Percentiles rank a stretch among this genome's conserved stretches.
Evolutionary conservation across 2,329 filamentous ascomycete species (phyloP).

Genomic region (Exophiala bonariae): DNA sequence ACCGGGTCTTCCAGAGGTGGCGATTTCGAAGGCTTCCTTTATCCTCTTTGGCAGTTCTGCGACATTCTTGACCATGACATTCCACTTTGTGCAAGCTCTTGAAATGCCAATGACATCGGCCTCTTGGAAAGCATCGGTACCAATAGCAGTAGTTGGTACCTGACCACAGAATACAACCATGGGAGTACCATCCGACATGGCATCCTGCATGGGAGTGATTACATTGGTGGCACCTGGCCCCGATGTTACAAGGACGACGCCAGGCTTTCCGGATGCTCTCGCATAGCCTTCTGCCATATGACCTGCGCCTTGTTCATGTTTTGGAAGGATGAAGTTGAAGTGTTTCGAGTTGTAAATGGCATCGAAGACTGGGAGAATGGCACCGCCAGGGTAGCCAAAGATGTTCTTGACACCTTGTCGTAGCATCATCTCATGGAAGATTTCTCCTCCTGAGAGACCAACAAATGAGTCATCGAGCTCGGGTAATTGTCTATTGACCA

Average conservation of each 20-base stretch:
- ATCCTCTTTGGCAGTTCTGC: slow-evolving; percentile 90
- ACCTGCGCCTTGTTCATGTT: slow-evolving; percentile 95
- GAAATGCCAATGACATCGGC: slow-evolving; percentile 93
- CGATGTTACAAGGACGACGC: slow-evolving; percentile 94
- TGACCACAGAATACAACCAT: slow-evolving; percentile 96
- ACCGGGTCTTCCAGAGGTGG: slow-evolving; percentile 87
- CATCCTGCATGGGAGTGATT: slow-evolving; percentile 94
- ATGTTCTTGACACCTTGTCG: slow-evolving; percentile 89
- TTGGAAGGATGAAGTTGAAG: slow-evolving; percentile 92
- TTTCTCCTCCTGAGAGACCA: slow-evolving; percentile 91
- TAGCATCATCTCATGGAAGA: slow-evolving; percentile 99
- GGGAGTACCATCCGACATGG: slow-evolving; percentile 90
- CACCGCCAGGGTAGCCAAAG: slow-evolving; percentile 91
- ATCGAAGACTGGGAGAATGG: slow-evolving; percentile 96
- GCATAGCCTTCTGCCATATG: slow-evolving; percentile 99
- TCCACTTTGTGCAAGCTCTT: slow-evolving; percentile 96
- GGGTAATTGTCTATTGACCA: slow-evolving; percentile 59
- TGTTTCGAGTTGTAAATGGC: slow-evolving; percentile 98
- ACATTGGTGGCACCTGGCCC: slow-evolving; percentile 96
- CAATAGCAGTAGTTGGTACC: slow-evolving; percentile 85
- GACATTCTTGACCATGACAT: slow-evolving; percentile 95
- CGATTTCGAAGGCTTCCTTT: slow-evolving; percentile 98
- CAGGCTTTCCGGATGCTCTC: slow-evolving; percentile 86
- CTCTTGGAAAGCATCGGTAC: slow-evolving; percentile 95
- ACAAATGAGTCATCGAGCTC: slow-evolving; percentile 90